Percentiles rank a stretch among this genome's conserved stretches.
phyloP scores from a whole-genome alignment of 2,329 filamentous ascomycete species.

The Stagonosporopsis vannaccii region DNA sequence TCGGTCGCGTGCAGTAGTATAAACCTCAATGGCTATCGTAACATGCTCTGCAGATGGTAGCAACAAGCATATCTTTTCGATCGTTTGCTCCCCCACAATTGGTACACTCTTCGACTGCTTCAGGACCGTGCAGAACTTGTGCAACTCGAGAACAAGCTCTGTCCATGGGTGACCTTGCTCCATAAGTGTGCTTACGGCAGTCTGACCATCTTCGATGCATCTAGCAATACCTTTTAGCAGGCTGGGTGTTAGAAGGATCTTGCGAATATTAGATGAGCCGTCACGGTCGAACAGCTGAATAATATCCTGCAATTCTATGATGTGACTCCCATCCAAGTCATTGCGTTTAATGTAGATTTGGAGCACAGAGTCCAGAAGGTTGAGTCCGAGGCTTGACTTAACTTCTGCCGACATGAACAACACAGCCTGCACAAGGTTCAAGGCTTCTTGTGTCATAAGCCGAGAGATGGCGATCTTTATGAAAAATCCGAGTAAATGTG shows the following conservation, averaged over 20 bases:
- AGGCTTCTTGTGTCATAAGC: conserved; percentile 26
- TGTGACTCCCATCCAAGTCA: conserved; percentile 28
- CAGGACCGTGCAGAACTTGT: conserved; percentile 27
- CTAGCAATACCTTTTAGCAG: conserved; percentile 31
- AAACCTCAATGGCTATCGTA: conserved; percentile 25
- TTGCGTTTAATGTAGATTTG: conserved; percentile 18
- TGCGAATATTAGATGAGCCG: conserved; percentile 21
- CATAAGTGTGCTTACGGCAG: conserved; percentile 28
- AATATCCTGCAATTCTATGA: conserved; percentile 26
- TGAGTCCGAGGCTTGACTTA: conserved; percentile 9
- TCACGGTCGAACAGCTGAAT: conserved; percentile 26
- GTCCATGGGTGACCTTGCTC: conserved; percentile 23
- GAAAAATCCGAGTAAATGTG: conserved; percentile 27
- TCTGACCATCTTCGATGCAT: conserved; percentile 35
- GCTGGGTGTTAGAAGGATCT: conserved; percentile 26
- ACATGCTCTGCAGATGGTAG: conserved; percentile 25
- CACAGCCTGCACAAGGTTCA: conserved; percentile 35
- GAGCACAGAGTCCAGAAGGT: conserved; percentile 22
- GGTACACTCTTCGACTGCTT: conserved; percentile 24
- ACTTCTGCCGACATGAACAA: conserved; percentile 17
- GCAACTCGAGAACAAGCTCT: conserved; percentile 29
- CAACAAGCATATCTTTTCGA: conserved; percentile 10
- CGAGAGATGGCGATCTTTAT: conserved; percentile 23
- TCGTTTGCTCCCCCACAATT: not conserved
- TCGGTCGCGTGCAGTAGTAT: conserved; percentile 8